Conservation (phyloP, 2,329 filamentous ascomycete species). For the Neofusicoccum kwambonambiense region DNA sequence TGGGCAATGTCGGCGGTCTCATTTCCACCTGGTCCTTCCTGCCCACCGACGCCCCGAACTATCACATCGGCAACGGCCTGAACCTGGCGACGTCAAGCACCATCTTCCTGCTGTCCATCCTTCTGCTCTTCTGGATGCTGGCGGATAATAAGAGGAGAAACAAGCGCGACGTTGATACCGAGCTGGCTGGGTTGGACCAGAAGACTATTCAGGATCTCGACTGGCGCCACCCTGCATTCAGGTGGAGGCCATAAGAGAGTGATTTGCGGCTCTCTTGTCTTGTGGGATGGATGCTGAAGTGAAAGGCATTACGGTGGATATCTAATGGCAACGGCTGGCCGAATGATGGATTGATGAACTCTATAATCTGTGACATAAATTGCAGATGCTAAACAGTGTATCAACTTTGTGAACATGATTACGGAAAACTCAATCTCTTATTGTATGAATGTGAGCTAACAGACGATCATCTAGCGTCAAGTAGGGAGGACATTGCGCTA, state of each 20-base stretch:
- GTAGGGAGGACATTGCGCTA: too few relatives aligned
- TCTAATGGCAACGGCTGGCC: too few relatives aligned
- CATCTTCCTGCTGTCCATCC: conserved; percentile 53
- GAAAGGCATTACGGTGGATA: too few relatives aligned
- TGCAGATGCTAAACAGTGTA: too few relatives aligned
- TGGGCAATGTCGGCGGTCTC: conserved; percentile 70
- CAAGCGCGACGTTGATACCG: conserved; percentile 53
- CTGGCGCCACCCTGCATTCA: conserved; percentile 65
- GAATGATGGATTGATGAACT: too few relatives aligned
- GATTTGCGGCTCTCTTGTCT: too few relatives aligned
- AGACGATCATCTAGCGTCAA: too few relatives aligned
- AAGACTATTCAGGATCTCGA: conserved; percentile 61
- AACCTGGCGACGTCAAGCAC: conserved; percentile 63
- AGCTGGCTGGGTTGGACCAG: conserved; percentile 54
- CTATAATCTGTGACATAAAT: too few relatives aligned
- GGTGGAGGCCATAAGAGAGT: conserved; percentile 50
- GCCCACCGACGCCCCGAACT: conserved; percentile 63
- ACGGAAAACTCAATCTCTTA: too few relatives aligned
- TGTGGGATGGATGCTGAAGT: not conserved
- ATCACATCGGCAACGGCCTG: conserved; percentile 68
- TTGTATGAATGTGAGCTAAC: too few relatives aligned
- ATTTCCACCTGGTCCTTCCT: conserved; percentile 66
- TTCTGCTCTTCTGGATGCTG: conserved; percentile 60
- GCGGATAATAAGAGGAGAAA: conserved; percentile 61
- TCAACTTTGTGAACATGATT: too few relatives aligned